Conservation (phyloP, 1,284 basidiomycete species). For the Polyporus tsugae region DNA sequence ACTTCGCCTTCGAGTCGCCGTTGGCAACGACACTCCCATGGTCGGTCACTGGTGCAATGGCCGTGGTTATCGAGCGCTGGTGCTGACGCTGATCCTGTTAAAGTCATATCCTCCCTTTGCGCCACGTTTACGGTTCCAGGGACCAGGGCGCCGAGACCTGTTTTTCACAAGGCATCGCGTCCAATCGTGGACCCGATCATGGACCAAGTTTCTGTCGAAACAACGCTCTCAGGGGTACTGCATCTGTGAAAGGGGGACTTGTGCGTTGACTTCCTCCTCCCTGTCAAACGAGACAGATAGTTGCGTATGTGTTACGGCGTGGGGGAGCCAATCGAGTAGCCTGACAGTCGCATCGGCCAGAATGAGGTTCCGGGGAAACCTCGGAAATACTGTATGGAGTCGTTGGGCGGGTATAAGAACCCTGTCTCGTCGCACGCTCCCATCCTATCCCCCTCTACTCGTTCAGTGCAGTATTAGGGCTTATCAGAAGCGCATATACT, state of each 20-base stretch:
- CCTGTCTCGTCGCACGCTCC: neutral
- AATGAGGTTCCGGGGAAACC: slow-evolving; percentile 19
- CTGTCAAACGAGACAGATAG: neutral
- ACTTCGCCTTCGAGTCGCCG: neutral
- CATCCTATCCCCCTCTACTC: slow-evolving; percentile 2
- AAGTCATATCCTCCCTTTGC: neutral
- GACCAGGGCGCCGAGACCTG: neutral
- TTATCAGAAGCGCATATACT: neutral
- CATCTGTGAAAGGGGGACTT: neutral
- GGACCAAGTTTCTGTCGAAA: neutral
- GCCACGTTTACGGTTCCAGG: neutral
- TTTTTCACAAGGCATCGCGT: neutral
- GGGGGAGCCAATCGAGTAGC: neutral
- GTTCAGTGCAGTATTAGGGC: neutral
- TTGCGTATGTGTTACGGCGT: neutral
- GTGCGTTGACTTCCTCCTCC: neutral
- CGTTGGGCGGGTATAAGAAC: slow-evolving; percentile 21
- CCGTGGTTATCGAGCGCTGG: neutral
- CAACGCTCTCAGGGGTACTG: neutral
- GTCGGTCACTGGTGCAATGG: neutral
- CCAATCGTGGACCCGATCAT: neutral
- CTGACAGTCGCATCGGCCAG: neutral
- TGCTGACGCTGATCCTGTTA: neutral
- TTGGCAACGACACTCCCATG: neutral
- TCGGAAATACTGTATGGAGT: slow-evolving; percentile 25